A percentile compares a stretch with the other conserved stretches of the same genome.
phyloP scores from a whole-genome alignment of 352 stramenopile genomes.

The Thraustotheca clavata region DNA sequence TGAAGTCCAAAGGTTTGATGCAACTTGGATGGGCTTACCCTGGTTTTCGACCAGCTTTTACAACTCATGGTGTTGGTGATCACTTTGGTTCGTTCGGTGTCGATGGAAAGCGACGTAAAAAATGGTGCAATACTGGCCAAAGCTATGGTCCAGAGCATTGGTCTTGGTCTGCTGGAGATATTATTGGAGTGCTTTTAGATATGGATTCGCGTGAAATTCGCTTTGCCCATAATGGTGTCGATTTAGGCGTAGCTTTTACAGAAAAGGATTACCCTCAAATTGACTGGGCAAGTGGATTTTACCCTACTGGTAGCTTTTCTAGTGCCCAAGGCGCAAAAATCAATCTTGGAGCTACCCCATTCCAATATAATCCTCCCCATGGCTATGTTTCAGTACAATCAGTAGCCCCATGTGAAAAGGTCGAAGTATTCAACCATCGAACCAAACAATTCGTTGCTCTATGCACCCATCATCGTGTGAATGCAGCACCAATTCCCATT shows the following conservation, averaged over 20 bases:
- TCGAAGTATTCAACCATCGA: conserved; percentile 14
- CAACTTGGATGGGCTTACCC: conserved; percentile 10
- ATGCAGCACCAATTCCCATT: neutral
- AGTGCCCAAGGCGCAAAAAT: conserved; percentile 9
- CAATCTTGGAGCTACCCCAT: conserved; percentile 8
- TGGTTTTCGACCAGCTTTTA: conserved; percentile 6
- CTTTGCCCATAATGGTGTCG: conserved; percentile 10
- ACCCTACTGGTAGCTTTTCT: conserved; percentile 13
- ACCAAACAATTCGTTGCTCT: conserved; percentile 5
- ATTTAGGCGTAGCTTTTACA: conserved; percentile 13
- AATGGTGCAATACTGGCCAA: conserved; percentile 12
- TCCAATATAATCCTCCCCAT: neutral
- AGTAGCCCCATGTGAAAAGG: neutral
- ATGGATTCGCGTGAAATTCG: conserved; percentile 67
- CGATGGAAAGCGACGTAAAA: conserved; percentile 16
- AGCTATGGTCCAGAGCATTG: conserved; percentile 3
- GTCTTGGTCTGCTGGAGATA: conserved; percentile 87
- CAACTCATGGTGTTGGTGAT: conserved; percentile 14
- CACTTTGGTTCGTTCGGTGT: conserved; percentile 18
- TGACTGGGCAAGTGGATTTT: neutral
- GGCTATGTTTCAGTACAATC: neutral
- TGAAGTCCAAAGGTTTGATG: conserved; percentile 15
- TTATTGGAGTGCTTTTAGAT: conserved; percentile 97
- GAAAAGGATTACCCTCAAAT: conserved; percentile 11
- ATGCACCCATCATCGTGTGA: neutral